These are phyloP conservation scores for Halenospora varia DNA, from an alignment of 495 filamentous ascomycete species.

Conservation along the genomic window DNA sequence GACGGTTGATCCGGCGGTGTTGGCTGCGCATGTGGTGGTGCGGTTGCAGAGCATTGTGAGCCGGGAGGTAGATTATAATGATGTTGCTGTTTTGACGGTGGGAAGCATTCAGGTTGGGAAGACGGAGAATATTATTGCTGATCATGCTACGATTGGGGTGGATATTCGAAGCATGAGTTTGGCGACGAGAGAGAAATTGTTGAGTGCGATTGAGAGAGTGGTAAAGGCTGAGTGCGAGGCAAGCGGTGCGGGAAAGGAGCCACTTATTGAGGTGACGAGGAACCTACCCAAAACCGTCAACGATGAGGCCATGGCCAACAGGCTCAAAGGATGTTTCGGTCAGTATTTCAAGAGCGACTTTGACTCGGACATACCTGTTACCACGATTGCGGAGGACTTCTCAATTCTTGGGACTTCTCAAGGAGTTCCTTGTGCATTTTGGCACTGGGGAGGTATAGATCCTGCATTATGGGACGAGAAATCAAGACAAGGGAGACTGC, in stretches of 20 bases:
- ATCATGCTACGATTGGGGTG: constrained; percentile 39
- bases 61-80: constrained; percentile 46
- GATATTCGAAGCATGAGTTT: constrained; percentile 38
- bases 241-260: constrained; percentile 32
- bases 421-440: constrained; percentile 48
- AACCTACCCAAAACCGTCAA: constrained; percentile 48
- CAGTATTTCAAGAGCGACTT: constrained; percentile 34
- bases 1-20: constrained; percentile 54
- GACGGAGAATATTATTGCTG: constrained; percentile 52
- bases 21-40: constrained; percentile 46
- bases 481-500: constrained; percentile 35
- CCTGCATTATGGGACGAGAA: constrained; percentile 18
- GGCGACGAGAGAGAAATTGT: constrained; percentile 35
- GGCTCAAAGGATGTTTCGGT: constrained; percentile 35
- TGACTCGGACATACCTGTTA: constrained; percentile 14
- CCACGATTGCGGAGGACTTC: constrained; percentile 50
- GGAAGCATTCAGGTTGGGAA: constrained; percentile 48
- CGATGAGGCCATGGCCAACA: constrained; percentile 37
- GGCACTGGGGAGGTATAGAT: constrained; percentile 48
- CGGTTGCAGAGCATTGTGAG: constrained; percentile 53
- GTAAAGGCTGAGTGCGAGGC: constrained; percentile 51
- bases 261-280: constrained; percentile 32
- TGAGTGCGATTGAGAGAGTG: constrained; percentile 42
- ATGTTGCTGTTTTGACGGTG: constrained; percentile 51
- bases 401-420: constrained; percentile 44